Evolutionary conservation across 2,329 filamentous ascomycete species (phyloP).

Genomic region (Ascochyta clinopodiicola): DNA sequence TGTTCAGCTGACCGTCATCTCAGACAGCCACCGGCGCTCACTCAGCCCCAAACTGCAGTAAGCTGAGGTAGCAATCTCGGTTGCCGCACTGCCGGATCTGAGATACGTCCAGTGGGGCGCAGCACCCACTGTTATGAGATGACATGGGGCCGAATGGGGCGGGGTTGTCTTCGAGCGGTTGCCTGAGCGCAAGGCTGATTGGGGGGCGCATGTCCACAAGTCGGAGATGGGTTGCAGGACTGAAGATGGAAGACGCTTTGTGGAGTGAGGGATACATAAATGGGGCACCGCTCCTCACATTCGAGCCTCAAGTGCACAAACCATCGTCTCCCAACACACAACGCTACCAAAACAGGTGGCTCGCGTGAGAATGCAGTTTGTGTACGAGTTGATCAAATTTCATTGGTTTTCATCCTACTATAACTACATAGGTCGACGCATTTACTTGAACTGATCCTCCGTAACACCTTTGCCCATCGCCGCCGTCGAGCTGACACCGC

Average conservation of each 20-base stretch:
- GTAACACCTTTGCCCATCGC: constrained; percentile 99
- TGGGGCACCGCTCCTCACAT: too few relatives aligned
- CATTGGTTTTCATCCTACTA: not conserved
- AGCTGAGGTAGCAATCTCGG: constrained; percentile 11
- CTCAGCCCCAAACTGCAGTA: constrained; percentile 9
- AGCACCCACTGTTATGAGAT: not conserved
- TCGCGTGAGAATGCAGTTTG: too few relatives aligned
- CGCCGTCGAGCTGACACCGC: constrained; percentile 87
- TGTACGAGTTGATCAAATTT: too few relatives aligned
- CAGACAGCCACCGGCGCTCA: constrained; percentile 8
- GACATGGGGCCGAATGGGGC: not conserved
- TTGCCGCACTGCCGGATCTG: constrained; percentile 9
- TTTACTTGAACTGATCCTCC: constrained; percentile 86
- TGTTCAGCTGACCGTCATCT: constrained; percentile 5
- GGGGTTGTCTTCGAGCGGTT: not conserved
- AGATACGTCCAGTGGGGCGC: constrained; percentile 10
- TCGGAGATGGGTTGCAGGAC: too few relatives aligned
- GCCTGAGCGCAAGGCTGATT: not conserved
- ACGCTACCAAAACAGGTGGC: too few relatives aligned
- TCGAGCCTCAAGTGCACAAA: too few relatives aligned
- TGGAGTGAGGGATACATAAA: too few relatives aligned
- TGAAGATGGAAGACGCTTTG: too few relatives aligned
- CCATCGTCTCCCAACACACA: too few relatives aligned
- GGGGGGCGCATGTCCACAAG: too few relatives aligned
- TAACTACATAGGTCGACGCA: not conserved